phyloP scores from a whole-genome alignment of 2,329 filamentous ascomycete genomes.

The Xylariales sp. region DNA sequence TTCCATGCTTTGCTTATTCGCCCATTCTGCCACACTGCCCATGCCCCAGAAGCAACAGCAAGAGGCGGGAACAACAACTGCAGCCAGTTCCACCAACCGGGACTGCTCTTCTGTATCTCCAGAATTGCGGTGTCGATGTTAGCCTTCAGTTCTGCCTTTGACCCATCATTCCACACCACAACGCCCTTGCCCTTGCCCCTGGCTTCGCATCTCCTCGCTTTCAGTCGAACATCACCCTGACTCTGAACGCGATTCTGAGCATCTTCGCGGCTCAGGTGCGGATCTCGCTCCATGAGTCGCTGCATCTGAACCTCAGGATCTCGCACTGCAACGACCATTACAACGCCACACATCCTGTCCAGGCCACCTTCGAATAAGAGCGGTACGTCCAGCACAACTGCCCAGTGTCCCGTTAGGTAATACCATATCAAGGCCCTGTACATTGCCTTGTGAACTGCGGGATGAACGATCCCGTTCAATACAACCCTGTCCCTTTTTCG shows the following conservation, averaged over 20 bases:
- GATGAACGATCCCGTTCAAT: constrained; percentile 89
- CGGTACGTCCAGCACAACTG: constrained; percentile 87
- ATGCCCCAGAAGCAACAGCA: constrained; percentile 62
- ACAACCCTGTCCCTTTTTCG: constrained; percentile 66
- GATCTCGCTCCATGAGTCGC: constrained; percentile 69
- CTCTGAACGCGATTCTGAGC: constrained; percentile 81
- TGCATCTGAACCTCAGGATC: constrained; percentile 80
- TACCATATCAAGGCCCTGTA: constrained; percentile 67
- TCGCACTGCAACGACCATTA: constrained; percentile 80
- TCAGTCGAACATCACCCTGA: constrained; percentile 81
- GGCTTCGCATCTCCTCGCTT: constrained; percentile 70
- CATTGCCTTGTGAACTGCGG: constrained; percentile 80
- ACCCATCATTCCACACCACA: constrained; percentile 88
- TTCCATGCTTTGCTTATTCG: constrained; percentile 69
- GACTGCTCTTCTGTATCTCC: constrained; percentile 59
- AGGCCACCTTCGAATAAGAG: constrained; percentile 85
- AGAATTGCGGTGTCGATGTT: constrained; percentile 65
- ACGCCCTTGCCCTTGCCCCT: constrained; percentile 63
- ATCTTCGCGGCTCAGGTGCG: constrained; percentile 77
- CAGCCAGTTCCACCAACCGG: constrained; percentile 80
- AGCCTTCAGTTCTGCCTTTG: constrained; percentile 61
- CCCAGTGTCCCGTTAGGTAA: constrained; percentile 77
- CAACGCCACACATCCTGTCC: constrained; percentile 79
- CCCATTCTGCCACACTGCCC: constrained; percentile 70
- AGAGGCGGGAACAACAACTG: constrained; percentile 68